Percentiles rank a stretch among this genome's conserved stretches.
phyloP scores from a whole-genome alignment of 2,329 filamentous ascomycete genomes.

The Verticillium alfalfae region DNA sequence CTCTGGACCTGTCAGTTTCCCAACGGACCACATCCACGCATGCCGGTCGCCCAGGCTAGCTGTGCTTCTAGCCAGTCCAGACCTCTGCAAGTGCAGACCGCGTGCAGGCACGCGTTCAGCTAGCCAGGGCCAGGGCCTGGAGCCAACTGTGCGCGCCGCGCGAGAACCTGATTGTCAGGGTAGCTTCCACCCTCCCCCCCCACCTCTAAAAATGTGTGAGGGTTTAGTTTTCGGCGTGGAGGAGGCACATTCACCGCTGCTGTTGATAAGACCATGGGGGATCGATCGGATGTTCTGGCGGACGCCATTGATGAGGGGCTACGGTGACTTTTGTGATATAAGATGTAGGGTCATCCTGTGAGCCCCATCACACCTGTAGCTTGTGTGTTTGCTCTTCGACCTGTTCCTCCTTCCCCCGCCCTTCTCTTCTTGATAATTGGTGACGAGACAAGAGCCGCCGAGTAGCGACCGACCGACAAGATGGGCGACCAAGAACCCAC shows the following conservation, averaged over 20 bases:
- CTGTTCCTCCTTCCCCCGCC: neutral
- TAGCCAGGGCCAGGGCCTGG: neutral
- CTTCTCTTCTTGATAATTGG: neutral
- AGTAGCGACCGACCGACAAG: neutral
- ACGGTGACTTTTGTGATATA: neutral
- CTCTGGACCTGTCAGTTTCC: neutral
- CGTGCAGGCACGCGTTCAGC: neutral
- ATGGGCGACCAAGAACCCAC: constrained; percentile 15
- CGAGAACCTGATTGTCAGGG: neutral
- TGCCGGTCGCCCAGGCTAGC: neutral
- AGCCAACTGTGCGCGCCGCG: neutral
- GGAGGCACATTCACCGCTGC: neutral
- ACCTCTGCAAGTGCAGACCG: neutral
- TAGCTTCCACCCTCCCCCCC: neutral
- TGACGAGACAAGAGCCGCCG: neutral
- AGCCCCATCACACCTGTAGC: neutral
- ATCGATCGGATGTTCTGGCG: neutral
- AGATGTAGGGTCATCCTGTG: neutral
- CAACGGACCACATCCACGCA: neutral
- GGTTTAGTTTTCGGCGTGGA: neutral
- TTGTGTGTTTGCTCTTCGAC: neutral
- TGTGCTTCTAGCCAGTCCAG: neutral
- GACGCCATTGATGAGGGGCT: neutral
- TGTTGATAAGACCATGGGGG: neutral
- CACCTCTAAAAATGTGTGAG: neutral